phyloP scores from a whole-genome alignment of 2,329 filamentous ascomycete genomes.

The Fusarium redolens region DNA sequence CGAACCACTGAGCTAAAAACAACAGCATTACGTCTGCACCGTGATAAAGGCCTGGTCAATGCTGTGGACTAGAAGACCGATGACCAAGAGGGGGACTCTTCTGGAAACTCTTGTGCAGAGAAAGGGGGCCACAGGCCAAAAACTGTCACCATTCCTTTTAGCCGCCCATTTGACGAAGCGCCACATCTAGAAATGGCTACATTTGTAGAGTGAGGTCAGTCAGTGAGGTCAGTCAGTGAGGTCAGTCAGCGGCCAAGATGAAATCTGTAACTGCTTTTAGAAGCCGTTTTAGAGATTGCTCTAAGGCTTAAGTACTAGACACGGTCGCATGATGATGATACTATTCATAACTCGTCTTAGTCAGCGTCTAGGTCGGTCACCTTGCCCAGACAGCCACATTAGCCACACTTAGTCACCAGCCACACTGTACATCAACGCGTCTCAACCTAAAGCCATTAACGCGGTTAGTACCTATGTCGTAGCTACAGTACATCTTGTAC shows the following conservation, averaged over 20 bases:
- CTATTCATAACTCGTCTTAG: background rate
- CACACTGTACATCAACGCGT: constrained; percentile 14
- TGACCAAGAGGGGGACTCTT: constrained; percentile 12
- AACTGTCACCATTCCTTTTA: background rate
- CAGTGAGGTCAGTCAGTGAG: constrained; percentile 1
- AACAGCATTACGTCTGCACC: constrained; percentile 34
- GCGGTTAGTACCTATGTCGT: constrained; percentile 5
- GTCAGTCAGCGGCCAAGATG: background rate
- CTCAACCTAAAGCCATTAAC: constrained; percentile 26
- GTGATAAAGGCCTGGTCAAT: constrained; percentile 28
- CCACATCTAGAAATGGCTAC: constrained; percentile 26
- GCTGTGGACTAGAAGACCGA: constrained; percentile 19
- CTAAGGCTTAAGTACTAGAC: background rate
- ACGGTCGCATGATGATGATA: background rate
- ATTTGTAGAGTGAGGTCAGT: background rate
- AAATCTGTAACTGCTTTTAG: background rate
- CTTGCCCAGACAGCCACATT: background rate
- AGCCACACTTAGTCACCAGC: constrained; percentile 18
- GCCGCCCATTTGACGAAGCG: constrained; percentile 5
- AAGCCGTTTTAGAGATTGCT: background rate
- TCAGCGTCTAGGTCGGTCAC: background rate
- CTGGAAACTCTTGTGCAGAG: constrained; percentile 24
- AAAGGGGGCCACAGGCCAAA: constrained; percentile 5
- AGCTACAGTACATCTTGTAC: background rate
- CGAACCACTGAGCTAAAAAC: constrained; percentile 26